Evolutionary conservation across 495 filamentous ascomycete species (phyloP), one percentile per base, ranked within the genome.

Genomic region (Hyaloscypha bicolor): DNA sequence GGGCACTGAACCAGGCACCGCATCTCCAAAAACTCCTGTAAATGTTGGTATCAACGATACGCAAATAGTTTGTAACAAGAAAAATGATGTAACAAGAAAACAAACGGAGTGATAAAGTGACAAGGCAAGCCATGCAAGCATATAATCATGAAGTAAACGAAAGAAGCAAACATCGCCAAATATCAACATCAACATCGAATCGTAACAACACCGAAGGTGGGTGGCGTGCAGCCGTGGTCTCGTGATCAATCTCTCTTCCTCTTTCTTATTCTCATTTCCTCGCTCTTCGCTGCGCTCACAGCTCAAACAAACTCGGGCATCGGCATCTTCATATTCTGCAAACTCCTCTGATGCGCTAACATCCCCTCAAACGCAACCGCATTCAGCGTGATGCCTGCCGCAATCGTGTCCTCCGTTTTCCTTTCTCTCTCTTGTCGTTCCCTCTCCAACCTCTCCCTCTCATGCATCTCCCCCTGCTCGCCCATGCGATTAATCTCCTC

Each of bases 401-500:
- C 56, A 33, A 70, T 66, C 30, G 52, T 52, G 37, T 72, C 59
- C 39, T 70, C 64, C 53, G 60, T 37, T 21, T 64, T 64, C 33
- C 60, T 12, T 42, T 59, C 60, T 55, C 55, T 60, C 70, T 60
- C 6, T 65, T 60, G 42, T 67, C 61, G 58, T 31, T 70, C 68
- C 56, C 22, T 25, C 25, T 48, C 58, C 65, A 62, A 55, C 51
- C 60, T 72, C 73, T 80, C 78, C 52, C 71, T 56, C 79, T 81
- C 73, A 86, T 81, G 60, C 79, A 78, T 57, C 80, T 82, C 29
- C 2, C 22, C 32, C n/a, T 55, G 53, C 42, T 67, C 71, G 55
- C 80, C 82, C 74, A 87, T 81, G 55, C 80, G 79, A 61, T 80
- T 83, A 72, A 90, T 85, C 62, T 85, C 82, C 56, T 81, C 79